Evolutionary conservation across 1,284 basidiomycete species (phyloP).

Genomic region (Anthracocystis panici-leucophaei): DNA sequence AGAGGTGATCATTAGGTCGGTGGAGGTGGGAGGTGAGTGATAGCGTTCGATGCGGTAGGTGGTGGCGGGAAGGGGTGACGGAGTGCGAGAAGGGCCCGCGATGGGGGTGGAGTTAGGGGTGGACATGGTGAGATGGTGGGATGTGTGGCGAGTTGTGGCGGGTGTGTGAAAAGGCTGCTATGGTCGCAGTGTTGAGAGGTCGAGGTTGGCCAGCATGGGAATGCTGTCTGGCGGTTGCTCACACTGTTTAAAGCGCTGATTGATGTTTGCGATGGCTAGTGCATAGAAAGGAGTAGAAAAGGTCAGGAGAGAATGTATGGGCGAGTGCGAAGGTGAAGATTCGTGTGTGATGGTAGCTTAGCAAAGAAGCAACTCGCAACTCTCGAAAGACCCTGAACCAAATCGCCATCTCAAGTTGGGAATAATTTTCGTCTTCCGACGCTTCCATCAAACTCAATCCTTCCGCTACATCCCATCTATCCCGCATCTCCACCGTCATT

Average conservation of each 20-base stretch:
- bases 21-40: background rate
- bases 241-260: too few relatives aligned
- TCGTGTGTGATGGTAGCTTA: background rate
- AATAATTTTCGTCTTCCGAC: slow-evolving; percentile 14
- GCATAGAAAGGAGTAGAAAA: too few relatives aligned
- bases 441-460: too few relatives aligned
- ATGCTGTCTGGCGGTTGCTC: background rate
- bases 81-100: slow-evolving; percentile 11
- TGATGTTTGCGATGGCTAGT: background rate
- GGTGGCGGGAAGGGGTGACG: slow-evolving; percentile 5
- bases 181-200: background rate
- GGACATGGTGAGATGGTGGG: slow-evolving; percentile 6
- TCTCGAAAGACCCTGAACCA: slow-evolving; percentile 1
- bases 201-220: background rate
- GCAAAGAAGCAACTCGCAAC: too few relatives aligned
- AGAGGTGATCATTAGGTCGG: slow-evolving; percentile 44
- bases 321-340: background rate
- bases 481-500: background rate
- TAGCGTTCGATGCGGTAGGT: slow-evolving; percentile 43
- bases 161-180: background rate
- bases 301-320: too few relatives aligned
- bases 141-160: background rate
- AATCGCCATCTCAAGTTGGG: background rate
- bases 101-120: slow-evolving; percentile 2
- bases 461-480: too few relatives aligned